These are phyloP conservation scores for Candida adriatica DNA, from an alignment of 805 yeast species.

Conservation along the genomic window DNA sequence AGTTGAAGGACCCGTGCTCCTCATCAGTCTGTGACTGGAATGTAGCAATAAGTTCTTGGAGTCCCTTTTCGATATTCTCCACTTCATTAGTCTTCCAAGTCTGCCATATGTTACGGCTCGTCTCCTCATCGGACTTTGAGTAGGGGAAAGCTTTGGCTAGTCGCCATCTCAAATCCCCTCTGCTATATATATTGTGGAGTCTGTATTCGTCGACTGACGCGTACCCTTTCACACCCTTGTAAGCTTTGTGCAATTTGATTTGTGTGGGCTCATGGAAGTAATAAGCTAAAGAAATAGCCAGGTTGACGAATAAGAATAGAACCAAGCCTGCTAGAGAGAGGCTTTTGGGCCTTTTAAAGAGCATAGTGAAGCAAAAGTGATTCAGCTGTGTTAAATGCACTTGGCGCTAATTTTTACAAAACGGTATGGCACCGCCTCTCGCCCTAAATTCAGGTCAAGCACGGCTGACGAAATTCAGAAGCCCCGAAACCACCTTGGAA, in stretches of 20 bases:
- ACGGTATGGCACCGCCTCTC: too few species aligned
- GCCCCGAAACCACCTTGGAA: too few species aligned
- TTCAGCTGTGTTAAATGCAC: too few species aligned
- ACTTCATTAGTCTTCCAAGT: constrained; percentile 32
- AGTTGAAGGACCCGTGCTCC: constrained; percentile 5
- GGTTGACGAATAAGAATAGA: constrained; percentile 1
- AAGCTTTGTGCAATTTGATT: background rate
- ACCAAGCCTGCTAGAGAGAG: background rate
- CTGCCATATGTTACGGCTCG: constrained; percentile 42
- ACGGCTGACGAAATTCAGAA: too few species aligned
- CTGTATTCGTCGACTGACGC: constrained; percentile 10
- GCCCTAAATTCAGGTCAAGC: too few species aligned
- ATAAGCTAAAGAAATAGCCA: constrained; percentile 4
- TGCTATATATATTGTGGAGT: constrained; percentile 4
- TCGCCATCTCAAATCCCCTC: constrained; percentile 7
- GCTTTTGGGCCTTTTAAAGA: constrained; percentile 2
- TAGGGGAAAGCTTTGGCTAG: constrained; percentile 14
- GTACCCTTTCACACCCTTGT: constrained; percentile 7
- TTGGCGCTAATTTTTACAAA: too few species aligned
- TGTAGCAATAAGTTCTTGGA: constrained; percentile 4
- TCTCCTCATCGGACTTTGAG: constrained; percentile 8
- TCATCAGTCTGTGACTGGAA: constrained; percentile 5
- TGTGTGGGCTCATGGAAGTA: constrained; percentile 8
- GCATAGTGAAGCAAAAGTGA: too few species aligned
- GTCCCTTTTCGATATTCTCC: constrained; percentile 6